Percentiles rank a stretch among this genome's conserved stretches.
These are phyloP conservation scores for Rhizoclosmatium sp. DNA, from an alignment of 192 early-diverging fungal species.

Conservation along the genomic window DNA sequence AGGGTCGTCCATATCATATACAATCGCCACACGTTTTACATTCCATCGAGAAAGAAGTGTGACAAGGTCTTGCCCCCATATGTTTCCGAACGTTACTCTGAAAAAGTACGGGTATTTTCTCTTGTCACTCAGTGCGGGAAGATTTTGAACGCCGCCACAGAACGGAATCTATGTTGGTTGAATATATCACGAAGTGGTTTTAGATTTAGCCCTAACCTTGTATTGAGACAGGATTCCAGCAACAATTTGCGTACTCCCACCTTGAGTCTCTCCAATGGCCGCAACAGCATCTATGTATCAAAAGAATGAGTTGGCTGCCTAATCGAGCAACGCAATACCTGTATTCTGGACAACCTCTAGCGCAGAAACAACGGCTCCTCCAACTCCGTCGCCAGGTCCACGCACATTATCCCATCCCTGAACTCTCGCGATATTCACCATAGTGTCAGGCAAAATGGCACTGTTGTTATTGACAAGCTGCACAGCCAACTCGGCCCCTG, in stretches of 20 bases:
- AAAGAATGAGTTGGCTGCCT: not conserved
- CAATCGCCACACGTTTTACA: constrained; percentile 6
- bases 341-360: not conserved
- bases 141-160: constrained; percentile 10
- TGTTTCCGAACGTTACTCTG: not conserved
- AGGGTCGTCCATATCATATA: constrained; percentile 2
- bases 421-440: constrained; percentile 12
- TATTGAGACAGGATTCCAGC: constrained; percentile 15
- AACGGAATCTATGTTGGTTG: not conserved
- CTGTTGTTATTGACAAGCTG: not conserved
- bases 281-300: not conserved
- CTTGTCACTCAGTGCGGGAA: not conserved
- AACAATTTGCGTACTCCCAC: not conserved
- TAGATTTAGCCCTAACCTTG: not conserved
- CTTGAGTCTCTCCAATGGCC: not conserved
- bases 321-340: not conserved
- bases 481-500: constrained; percentile 16
- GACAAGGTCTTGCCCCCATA: not conserved
- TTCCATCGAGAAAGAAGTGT: not conserved
- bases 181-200: not conserved
- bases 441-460: constrained; percentile 2
- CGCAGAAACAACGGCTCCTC: not conserved
- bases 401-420: not conserved
- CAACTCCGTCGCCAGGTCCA: not conserved
- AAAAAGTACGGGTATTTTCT: constrained; percentile 3